Conservation (phyloP, 192 early-diverging fungal species). For the Gryganskiella cystojenkinii region DNA sequence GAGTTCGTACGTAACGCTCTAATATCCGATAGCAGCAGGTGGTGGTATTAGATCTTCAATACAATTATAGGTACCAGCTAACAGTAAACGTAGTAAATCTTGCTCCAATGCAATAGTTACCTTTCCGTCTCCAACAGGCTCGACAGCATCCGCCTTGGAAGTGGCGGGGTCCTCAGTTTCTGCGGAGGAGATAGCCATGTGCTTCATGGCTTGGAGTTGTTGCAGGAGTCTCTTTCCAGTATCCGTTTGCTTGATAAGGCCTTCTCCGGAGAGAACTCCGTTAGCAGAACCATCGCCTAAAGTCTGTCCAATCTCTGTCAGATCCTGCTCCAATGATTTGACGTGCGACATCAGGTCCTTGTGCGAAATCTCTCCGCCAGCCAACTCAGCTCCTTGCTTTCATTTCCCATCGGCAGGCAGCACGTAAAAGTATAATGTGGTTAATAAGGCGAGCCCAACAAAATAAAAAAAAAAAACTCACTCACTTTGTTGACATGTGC, state of each 20-base stretch:
- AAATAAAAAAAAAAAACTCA: too few species aligned
- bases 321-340: conserved; percentile 61
- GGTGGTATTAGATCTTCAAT: not conserved
- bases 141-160: conserved; percentile 10
- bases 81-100: not conserved
- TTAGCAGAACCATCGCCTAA: conserved; percentile 43
- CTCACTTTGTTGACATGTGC: too few species aligned
- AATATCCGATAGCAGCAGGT: not conserved
- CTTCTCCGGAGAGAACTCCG: conserved; percentile 47
- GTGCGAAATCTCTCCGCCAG: conserved; percentile 49
- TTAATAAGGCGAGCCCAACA: not conserved
- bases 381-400: conserved; percentile 47
- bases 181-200: conserved; percentile 13
- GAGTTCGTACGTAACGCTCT: conserved; percentile 78
- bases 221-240: conserved; percentile 61
- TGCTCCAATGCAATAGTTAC: conserved; percentile 7
- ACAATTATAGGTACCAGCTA: too few species aligned
- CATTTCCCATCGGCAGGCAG: not conserved
- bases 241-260: conserved; percentile 59
- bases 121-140: conserved; percentile 23
- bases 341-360: conserved; percentile 61
- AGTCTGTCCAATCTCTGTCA: conserved; percentile 57
- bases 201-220: conserved; percentile 65
- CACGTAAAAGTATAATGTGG: not conserved
- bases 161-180: conserved; percentile 9